phyloP scores from a whole-genome alignment of 2,329 filamentous ascomycete species.

The Lachnellula subtilissima region DNA sequence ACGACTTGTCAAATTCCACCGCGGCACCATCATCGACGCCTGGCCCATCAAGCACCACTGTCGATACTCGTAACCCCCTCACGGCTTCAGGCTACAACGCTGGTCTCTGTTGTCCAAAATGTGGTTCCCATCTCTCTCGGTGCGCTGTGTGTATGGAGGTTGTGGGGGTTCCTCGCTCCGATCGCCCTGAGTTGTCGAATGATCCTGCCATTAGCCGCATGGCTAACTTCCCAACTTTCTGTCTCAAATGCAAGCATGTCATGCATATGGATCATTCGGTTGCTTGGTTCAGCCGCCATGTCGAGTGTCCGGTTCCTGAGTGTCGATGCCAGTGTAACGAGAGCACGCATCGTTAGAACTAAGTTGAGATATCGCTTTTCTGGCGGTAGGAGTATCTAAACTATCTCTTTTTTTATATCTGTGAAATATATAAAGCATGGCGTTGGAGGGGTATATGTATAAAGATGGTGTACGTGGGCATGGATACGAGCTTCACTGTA shows the following conservation, averaged over 20 bases:
- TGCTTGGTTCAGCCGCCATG: conserved; percentile 61
- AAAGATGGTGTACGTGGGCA: no score
- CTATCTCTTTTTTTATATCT: no score
- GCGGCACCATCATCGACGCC: conserved; percentile 9
- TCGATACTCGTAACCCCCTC: conserved; percentile 46
- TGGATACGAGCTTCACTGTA: no score
- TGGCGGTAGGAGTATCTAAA: no score
- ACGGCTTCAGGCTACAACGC: conserved; percentile 52
- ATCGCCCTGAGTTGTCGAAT: conserved; percentile 48
- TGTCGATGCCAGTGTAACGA: conserved; percentile 56
- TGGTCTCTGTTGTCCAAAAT: conserved; percentile 62
- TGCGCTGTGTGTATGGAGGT: conserved; percentile 65
- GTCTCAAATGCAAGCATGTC: conserved; percentile 63
- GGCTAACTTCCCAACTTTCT: conserved; percentile 63
- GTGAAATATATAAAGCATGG: no score
- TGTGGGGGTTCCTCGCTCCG: conserved; percentile 59
- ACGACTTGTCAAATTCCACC: conserved; percentile 30
- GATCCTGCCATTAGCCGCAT: conserved; percentile 42
- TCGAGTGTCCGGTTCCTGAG: conserved; percentile 64
- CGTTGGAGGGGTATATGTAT: no score
- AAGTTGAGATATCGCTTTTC: background rate
- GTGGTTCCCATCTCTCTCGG: conserved; percentile 60
- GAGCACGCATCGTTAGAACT: background rate
- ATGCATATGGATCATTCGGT: conserved; percentile 63
- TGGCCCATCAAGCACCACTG: conserved; percentile 16